Conservation (phyloP, 371 early-diverging fungal genomes). For the Rhizopus arrhizus region DNA sequence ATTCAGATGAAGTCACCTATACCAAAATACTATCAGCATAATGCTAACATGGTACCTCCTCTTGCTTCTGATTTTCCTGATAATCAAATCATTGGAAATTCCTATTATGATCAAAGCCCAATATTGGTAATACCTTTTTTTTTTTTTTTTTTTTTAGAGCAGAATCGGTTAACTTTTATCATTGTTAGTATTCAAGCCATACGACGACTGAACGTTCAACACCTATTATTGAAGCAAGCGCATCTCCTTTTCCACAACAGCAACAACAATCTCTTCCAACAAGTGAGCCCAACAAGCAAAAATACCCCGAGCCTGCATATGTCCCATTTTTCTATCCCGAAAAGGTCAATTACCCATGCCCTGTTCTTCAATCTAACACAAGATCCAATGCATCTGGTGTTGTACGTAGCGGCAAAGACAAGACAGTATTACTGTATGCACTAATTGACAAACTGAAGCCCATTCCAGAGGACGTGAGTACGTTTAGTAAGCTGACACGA, state of each 20-base stretch:
- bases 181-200: slow-evolving; percentile 26
- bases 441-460: slow-evolving; percentile 41
- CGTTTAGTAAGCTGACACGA: slow-evolving; percentile 42
- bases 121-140: no score
- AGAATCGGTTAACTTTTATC: slow-evolving; percentile 10
- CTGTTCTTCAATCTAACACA: slow-evolving; percentile 19
- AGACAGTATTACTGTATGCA: slow-evolving; percentile 33
- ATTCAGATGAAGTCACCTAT: background rate
- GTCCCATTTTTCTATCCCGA: slow-evolving; percentile 27
- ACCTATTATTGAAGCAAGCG: slow-evolving; percentile 23
- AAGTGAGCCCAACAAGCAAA: slow-evolving; percentile 21
- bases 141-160: background rate
- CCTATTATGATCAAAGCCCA: background rate
- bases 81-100: background rate
- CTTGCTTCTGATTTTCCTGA: background rate
- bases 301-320: slow-evolving; percentile 21
- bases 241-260: slow-evolving; percentile 9
- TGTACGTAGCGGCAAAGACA: slow-evolving; percentile 34
- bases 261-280: slow-evolving; percentile 21
- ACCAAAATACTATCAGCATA: slow-evolving; percentile 1
- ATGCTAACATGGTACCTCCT: slow-evolving; percentile 9
- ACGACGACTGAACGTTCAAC: slow-evolving; percentile 19
- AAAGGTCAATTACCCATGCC: slow-evolving; percentile 18
- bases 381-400: slow-evolving; percentile 1
- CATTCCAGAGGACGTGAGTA: slow-evolving; percentile 14